Percentiles rank a stretch among this genome's conserved stretches.
Conservation (phyloP, 1,284 basidiomycete species). For the Trametes sp. region DNA sequence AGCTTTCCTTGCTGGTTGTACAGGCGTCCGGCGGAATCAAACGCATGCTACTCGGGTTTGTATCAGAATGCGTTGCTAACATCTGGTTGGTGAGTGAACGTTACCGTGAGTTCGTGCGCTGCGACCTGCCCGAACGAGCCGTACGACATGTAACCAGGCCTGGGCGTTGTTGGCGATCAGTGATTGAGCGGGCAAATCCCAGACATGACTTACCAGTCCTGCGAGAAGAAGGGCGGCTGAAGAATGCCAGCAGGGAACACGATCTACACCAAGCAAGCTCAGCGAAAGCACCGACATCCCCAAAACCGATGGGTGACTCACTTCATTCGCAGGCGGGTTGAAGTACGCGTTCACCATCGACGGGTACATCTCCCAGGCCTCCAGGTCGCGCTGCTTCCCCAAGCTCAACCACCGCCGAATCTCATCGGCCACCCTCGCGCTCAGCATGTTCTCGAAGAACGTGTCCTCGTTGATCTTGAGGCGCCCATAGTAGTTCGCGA, state of each 20-base stretch:
- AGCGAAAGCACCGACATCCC: conserved; percentile 8
- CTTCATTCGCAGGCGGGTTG: conserved; percentile 83
- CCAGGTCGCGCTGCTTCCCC: conserved; percentile 74
- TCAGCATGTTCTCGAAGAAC: conserved; percentile 89
- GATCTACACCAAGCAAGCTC: conserved; percentile 60
- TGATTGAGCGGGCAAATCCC: neutral
- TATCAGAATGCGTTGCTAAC: neutral
- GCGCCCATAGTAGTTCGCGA: conserved; percentile 78
- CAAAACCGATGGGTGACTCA: conserved; percentile 43
- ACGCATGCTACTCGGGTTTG: conserved; percentile 74
- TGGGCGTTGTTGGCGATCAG: conserved; percentile 34
- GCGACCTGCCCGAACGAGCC: conserved; percentile 93
- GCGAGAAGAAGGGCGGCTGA: conserved; percentile 91
- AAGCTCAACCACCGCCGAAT: conserved; percentile 80
- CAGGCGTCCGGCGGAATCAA: conserved; percentile 89
- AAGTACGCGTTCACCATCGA: conserved; percentile 85
- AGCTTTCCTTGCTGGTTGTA: conserved; percentile 86
- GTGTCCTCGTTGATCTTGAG: conserved; percentile 72
- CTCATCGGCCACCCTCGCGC: conserved; percentile 62
- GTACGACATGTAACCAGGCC: conserved; percentile 90
- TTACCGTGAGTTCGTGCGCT: conserved; percentile 86
- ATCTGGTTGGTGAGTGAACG: neutral
- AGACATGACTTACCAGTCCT: conserved; percentile 68
- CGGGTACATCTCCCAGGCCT: conserved; percentile 91
- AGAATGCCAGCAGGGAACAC: conserved; percentile 98